These are phyloP conservation scores for Monosporascus sp. DNA, from an alignment of 2,329 filamentous ascomycete species.

Conservation along the genomic window DNA sequence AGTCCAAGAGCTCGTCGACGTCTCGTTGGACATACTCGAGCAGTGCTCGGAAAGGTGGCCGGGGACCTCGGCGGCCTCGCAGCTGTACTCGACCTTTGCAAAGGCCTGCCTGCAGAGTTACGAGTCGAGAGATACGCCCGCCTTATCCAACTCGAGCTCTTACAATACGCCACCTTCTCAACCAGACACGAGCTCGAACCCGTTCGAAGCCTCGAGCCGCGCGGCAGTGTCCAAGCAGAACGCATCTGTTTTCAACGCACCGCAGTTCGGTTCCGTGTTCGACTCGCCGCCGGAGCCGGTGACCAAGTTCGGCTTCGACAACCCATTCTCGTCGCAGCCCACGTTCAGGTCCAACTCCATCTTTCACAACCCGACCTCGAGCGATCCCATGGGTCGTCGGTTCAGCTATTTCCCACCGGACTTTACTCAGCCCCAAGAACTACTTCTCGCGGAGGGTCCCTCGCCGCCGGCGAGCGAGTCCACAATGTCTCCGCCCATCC, in stretches of 20 bases:
- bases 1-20: slow-evolving; percentile 67
- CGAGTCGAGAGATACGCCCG: slow-evolving; percentile 49
- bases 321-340: slow-evolving; percentile 39
- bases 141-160: slow-evolving; percentile 25
- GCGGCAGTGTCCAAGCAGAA: slow-evolving; percentile 28
- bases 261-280: slow-evolving; percentile 55
- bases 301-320: slow-evolving; percentile 39
- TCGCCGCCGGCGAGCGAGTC: slow-evolving; percentile 24
- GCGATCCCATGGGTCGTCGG: slow-evolving; percentile 48
- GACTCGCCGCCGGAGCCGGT: slow-evolving; percentile 50
- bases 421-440: slow-evolving; percentile 30
- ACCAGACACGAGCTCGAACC: slow-evolving; percentile 42
- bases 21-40: slow-evolving; percentile 72
- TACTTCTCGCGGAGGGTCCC: slow-evolving; percentile 21
- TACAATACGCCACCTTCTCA: slow-evolving; percentile 43
- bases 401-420: slow-evolving; percentile 63
- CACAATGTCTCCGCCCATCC: slow-evolving; percentile 22
- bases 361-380: slow-evolving; percentile 53
- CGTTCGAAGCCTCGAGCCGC: slow-evolving; percentile 34
- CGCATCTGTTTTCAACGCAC: slow-evolving; percentile 38
- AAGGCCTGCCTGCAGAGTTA: slow-evolving; percentile 85
- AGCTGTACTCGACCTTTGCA: slow-evolving; percentile 82
- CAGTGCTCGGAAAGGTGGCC: slow-evolving; percentile 87
- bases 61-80: slow-evolving; percentile 75
- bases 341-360: slow-evolving; percentile 63